These are phyloP conservation scores for Candida dajiaensis DNA, from an alignment of 805 yeast species.

Conservation along the genomic window DNA sequence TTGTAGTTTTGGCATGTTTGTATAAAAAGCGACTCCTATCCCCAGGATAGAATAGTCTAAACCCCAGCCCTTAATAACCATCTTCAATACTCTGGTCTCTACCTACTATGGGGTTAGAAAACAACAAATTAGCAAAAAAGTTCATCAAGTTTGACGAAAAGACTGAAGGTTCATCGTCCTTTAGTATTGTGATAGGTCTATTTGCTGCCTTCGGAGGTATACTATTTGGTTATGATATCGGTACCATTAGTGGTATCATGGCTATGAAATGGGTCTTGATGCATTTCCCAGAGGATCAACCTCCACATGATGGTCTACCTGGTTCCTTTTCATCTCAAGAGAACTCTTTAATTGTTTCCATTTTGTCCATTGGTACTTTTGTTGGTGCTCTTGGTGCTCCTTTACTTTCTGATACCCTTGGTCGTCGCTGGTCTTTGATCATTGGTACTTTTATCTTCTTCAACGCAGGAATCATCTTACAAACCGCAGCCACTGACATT, in stretches of 20 bases:
- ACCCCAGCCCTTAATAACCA: no score
- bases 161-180: constrained; percentile 39
- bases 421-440: constrained; percentile 46
- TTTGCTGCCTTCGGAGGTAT: constrained; percentile 66
- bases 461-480: constrained; percentile 46
- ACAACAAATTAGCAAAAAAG: constrained; percentile 29
- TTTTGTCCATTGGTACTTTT: constrained; percentile 64
- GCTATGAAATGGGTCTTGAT: constrained; percentile 50
- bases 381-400: constrained; percentile 59
- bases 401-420: constrained; percentile 45
- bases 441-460: constrained; percentile 38
- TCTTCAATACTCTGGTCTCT: not conserved
- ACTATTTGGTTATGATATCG: constrained; percentile 63
- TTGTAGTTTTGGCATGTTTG: not conserved
- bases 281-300: constrained; percentile 32
- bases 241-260: constrained; percentile 57
- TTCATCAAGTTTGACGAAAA: constrained; percentile 40
- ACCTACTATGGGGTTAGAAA: constrained; percentile 8
- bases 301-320: constrained; percentile 28
- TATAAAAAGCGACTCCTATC: no score
- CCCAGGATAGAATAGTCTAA: no score
- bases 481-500: constrained; percentile 38
- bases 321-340: constrained; percentile 37
- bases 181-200: constrained; percentile 45
- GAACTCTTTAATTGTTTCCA: constrained; percentile 56